These are phyloP conservation scores for Coemansia sp. DNA, from an alignment of 371 early-diverging fungal genomes.

Conservation along the genomic window DNA sequence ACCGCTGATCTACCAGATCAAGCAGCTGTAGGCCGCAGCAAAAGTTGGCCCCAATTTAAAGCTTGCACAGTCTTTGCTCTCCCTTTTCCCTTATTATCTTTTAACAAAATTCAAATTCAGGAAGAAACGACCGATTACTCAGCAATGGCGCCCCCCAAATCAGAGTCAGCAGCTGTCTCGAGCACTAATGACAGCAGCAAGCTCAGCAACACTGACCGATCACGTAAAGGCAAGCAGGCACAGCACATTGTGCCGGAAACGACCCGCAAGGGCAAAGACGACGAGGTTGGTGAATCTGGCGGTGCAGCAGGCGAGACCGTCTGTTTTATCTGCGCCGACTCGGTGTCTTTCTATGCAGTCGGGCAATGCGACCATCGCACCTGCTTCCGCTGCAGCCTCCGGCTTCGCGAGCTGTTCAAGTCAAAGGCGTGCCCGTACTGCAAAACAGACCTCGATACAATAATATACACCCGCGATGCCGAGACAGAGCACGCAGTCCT, in stretches of 20 bases:
- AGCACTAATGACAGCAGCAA: not conserved
- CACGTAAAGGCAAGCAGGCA: not conserved
- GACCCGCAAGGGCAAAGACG: not conserved
- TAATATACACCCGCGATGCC: conserved; percentile 70
- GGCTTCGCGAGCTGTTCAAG: conserved; percentile 86
- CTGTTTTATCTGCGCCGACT: conserved; percentile 92
- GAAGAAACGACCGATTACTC: not conserved
- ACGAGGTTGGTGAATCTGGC: conserved; percentile 31
- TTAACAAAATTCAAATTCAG: not conserved
- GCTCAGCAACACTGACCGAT: not conserved
- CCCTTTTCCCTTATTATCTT: not conserved
- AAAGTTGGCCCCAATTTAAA: not conserved
- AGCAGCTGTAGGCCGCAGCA: not conserved
- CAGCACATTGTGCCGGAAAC: not conserved
- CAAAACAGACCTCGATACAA: conserved; percentile 76
- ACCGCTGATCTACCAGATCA: not conserved
- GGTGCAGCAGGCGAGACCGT: conserved; percentile 56
- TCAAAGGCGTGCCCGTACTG: conserved; percentile 83
- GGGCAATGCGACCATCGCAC: conserved; percentile 88
- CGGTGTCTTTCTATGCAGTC: conserved; percentile 76
- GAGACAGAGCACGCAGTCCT: conserved; percentile 62
- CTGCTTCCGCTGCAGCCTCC: conserved; percentile 86
- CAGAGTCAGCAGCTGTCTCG: not conserved
- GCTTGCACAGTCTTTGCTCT: not conserved
- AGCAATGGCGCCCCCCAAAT: not conserved